Conservation (phyloP, 2,329 filamentous ascomycete species). For the Knoxdaviesia capensis region DNA sequence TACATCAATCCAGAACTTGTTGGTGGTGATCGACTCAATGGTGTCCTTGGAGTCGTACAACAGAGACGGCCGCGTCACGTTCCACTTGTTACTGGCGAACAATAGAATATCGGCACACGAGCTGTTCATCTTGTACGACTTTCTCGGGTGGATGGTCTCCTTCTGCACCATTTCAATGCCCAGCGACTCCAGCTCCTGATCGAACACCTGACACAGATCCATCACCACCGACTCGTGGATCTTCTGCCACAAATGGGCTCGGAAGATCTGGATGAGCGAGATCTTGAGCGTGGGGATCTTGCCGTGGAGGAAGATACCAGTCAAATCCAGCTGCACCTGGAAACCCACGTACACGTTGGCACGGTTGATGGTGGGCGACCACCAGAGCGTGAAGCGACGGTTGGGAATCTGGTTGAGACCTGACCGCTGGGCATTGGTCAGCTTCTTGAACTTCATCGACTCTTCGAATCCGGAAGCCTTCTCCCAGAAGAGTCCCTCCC, state of each 20-base stretch:
- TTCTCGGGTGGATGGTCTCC: constrained; percentile 95
- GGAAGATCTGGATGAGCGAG: constrained; percentile 96
- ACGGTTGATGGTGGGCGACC: constrained; percentile 82
- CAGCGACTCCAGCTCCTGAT: constrained; percentile 86
- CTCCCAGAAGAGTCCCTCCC: constrained; percentile 94
- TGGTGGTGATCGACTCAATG: constrained; percentile 83
- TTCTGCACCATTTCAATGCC: constrained; percentile 97
- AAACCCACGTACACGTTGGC: constrained; percentile 98
- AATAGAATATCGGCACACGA: constrained; percentile 94
- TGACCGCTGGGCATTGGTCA: constrained; percentile 90
- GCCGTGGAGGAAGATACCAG: constrained; percentile 95
- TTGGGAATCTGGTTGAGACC: constrained; percentile 98
- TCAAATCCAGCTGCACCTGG: constrained; percentile 93
- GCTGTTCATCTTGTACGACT: constrained; percentile 99
- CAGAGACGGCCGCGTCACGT: constrained; percentile 80
- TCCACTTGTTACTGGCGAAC: constrained; percentile 98
- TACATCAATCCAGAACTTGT: constrained; percentile 98
- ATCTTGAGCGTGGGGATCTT: constrained; percentile 98
- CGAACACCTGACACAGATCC: constrained; percentile 97
- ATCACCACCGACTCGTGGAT: constrained; percentile 98
- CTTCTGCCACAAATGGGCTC: constrained; percentile 99
- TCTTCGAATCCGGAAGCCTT: constrained; percentile 38
- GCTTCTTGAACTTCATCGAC: constrained; percentile 93
- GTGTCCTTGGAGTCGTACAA: constrained; percentile 92
- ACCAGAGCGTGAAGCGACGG: constrained; percentile 95